phyloP scores from a whole-genome alignment of 345 rosid genomes.

The Salix brachista region DNA sequence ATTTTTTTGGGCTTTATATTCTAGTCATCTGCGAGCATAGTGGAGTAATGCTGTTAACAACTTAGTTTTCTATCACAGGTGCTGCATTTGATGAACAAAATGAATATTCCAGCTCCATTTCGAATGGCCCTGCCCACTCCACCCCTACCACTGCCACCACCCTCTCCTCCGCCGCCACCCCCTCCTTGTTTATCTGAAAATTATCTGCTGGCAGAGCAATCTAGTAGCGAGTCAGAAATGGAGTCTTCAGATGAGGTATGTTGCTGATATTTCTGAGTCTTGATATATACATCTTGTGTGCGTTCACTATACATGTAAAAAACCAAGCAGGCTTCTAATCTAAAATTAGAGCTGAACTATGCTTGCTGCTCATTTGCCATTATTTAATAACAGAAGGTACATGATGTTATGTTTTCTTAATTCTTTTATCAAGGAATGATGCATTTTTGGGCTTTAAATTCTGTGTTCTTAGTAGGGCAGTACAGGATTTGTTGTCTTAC shows the following conservation, averaged over 20 bases:
- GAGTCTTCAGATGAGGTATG: conserved; percentile 83
- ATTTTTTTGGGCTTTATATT: conserved; percentile 3
- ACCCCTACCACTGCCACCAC: conserved; percentile 63
- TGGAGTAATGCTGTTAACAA: not conserved
- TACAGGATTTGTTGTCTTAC: not conserved
- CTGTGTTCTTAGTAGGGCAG: not conserved
- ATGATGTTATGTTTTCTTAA: not conserved
- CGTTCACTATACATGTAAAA: not conserved
- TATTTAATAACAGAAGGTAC: not conserved
- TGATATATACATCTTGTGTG: not conserved
- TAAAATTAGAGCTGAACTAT: not conserved
- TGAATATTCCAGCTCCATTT: conserved; percentile 98
- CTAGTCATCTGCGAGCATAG: not conserved
- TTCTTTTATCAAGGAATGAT: not conserved
- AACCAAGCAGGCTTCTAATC: not conserved
- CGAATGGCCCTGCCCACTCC: conserved; percentile 91
- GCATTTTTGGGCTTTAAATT: no score
- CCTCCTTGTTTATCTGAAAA: conserved; percentile 34
- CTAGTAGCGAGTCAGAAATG: conserved; percentile 88
- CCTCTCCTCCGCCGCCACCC: conserved; percentile 38
- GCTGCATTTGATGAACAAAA: conserved; percentile 97
- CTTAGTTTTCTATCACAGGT: conserved; percentile 40
- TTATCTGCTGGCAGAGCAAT: conserved; percentile 41
- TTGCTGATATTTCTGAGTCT: not conserved
- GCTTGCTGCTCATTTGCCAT: not conserved